phyloP scores from a whole-genome alignment of 2,329 filamentous ascomycete species.

The Chaetomiaceae sp. region DNA sequence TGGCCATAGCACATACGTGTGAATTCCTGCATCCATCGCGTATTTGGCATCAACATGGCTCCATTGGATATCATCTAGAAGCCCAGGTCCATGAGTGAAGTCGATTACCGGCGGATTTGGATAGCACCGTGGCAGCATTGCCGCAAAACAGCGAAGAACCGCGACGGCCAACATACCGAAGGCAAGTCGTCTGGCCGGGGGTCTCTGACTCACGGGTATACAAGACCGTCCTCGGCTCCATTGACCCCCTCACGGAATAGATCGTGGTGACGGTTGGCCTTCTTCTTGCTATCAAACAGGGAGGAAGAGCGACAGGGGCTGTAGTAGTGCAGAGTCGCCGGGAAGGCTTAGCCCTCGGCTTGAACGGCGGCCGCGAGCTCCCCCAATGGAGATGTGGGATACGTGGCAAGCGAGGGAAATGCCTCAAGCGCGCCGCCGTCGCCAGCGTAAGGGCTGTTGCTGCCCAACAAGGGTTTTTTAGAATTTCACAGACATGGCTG shows the following conservation, averaged over 20 bases:
- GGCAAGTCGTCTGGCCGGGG: background rate
- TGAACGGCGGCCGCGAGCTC: too few species aligned
- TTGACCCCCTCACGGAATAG: background rate
- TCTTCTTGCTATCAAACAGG: background rate
- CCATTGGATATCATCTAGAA: background rate
- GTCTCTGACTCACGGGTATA: background rate
- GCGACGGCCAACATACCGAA: background rate
- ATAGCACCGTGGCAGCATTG: background rate
- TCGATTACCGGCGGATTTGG: too few species aligned
- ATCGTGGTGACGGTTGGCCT: background rate
- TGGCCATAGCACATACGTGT: background rate
- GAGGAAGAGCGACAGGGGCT: background rate
- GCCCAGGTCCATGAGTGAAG: too few species aligned
- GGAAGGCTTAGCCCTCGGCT: background rate
- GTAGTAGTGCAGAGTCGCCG: conserved; percentile 2
- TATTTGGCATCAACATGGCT: background rate
- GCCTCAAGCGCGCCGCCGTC: too few species aligned
- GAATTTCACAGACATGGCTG: too few species aligned
- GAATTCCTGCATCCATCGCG: background rate
- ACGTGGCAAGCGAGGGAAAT: too few species aligned
- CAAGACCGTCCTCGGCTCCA: background rate
- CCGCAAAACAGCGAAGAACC: too few species aligned
- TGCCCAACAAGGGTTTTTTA: too few species aligned
- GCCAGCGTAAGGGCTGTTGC: too few species aligned
- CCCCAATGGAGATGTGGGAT: too few species aligned